Conservation (phyloP, 179 eudicot genomes). For the Actinidia arguta region DNA sequence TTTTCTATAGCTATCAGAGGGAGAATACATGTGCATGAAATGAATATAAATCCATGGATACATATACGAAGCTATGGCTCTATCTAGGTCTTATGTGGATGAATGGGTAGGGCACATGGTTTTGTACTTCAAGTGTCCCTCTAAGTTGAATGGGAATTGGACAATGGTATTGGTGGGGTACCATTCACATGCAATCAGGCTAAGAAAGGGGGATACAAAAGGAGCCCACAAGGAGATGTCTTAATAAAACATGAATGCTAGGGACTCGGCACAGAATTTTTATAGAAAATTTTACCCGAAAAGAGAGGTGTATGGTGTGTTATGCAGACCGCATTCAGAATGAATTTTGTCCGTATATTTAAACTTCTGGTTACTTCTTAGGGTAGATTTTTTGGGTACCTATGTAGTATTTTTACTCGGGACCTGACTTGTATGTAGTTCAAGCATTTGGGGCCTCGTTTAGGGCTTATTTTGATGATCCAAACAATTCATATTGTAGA, state of each 20-base stretch:
- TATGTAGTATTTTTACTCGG: too few relatives aligned
- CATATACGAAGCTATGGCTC: not conserved
- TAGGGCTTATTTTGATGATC: too few relatives aligned
- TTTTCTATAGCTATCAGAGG: too few relatives aligned
- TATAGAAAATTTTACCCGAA: not conserved
- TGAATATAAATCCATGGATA: not conserved
- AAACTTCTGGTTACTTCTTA: not conserved
- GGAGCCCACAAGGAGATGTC: not conserved
- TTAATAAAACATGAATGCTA: too few relatives aligned
- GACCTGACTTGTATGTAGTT: too few relatives aligned
- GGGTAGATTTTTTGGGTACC: too few relatives aligned
- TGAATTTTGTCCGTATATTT: not conserved
- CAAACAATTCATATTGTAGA: too few relatives aligned
- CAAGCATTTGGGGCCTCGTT: too few relatives aligned
- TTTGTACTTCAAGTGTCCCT: not conserved
- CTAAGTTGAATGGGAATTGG: not conserved
- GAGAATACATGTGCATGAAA: not conserved
- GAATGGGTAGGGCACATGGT: not conserved
- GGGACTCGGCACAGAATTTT: not conserved
- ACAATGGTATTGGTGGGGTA: not conserved
- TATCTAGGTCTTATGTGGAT: not conserved
- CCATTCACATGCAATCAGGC: not conserved
- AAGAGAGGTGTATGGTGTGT: not conserved
- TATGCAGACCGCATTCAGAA: not conserved
- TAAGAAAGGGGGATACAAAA: not conserved